Conservation (phyloP, 257 asterid genomes). For the Solanum phureja region DNA sequence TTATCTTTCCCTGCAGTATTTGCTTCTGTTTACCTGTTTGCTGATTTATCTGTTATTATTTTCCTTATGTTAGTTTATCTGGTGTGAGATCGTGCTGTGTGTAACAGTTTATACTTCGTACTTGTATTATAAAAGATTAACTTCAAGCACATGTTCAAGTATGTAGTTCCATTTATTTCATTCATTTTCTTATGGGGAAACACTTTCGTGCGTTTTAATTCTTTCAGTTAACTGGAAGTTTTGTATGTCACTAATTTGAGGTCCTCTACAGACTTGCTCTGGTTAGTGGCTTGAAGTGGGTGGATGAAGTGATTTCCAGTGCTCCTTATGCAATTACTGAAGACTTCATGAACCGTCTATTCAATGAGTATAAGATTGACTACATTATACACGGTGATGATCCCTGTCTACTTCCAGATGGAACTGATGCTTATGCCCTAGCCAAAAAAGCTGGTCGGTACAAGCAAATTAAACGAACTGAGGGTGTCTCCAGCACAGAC, state of each 20-base stretch:
- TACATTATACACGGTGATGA: slow-evolving; percentile 93
- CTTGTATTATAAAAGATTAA: background rate
- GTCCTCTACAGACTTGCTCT: slow-evolving; percentile 60
- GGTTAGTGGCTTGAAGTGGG: slow-evolving; percentile 95
- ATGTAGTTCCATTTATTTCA: background rate
- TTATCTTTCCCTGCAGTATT: background rate
- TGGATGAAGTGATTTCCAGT: slow-evolving; percentile 86
- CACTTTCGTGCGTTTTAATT: background rate
- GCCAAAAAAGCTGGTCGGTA: slow-evolving; percentile 94
- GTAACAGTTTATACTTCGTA: background rate
- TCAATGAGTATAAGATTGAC: slow-evolving; percentile 80
- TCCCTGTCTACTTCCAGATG: slow-evolving; percentile 93
- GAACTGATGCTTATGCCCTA: slow-evolving; percentile 91
- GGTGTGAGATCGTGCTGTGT: background rate
- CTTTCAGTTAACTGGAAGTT: background rate
- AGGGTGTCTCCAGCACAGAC: slow-evolving; percentile 98
- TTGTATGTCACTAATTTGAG: slow-evolving; percentile 12
- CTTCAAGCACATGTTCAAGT: background rate
- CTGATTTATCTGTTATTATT: background rate
- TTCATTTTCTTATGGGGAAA: background rate
- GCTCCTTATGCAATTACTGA: slow-evolving; percentile 90
- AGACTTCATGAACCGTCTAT: slow-evolving; percentile 77
- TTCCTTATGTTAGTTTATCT: background rate
- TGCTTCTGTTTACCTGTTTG: background rate
- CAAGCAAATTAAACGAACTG: slow-evolving; percentile 95